phyloP scores from a whole-genome alignment of 805 yeast genomes.

The Dipodascus geniculatus region DNA sequence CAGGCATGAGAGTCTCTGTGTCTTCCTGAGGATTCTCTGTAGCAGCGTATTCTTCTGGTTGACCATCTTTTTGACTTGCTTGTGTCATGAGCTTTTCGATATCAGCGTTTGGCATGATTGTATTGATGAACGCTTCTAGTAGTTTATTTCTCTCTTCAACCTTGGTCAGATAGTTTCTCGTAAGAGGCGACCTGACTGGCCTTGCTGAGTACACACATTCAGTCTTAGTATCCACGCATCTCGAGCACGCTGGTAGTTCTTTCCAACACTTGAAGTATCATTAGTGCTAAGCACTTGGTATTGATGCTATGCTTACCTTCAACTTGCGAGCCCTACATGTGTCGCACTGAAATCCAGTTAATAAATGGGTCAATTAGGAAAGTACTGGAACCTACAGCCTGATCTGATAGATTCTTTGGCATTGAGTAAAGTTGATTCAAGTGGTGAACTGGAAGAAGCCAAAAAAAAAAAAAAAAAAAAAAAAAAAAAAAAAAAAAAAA shows the following conservation, averaged over 20 bases:
- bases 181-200: slow-evolving; percentile 66
- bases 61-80: background rate
- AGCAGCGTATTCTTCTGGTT: background rate
- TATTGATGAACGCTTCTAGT: slow-evolving; percentile 34
- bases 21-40: slow-evolving; percentile 10
- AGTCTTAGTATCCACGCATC: slow-evolving; percentile 63
- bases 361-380: no score
- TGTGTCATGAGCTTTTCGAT: slow-evolving; percentile 27
- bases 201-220: slow-evolving; percentile 70
- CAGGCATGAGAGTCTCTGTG: slow-evolving; percentile 9
- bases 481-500: no score
- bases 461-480: no score
- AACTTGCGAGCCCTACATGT: slow-evolving; percentile 71
- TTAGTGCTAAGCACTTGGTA: background rate
- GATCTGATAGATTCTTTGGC: no score
- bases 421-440: no score
- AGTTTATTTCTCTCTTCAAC: slow-evolving; percentile 49
- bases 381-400: no score
- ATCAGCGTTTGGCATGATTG: slow-evolving; percentile 36
- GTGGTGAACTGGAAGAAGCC: no score
- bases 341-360: slow-evolving; percentile 41
- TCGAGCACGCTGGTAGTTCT: slow-evolving; percentile 62
- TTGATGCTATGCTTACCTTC: slow-evolving; percentile 24
- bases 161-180: slow-evolving; percentile 58
- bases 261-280: slow-evolving; percentile 44